Percentiles rank a stretch among this genome's conserved stretches.
Evolutionary conservation across 2,329 filamentous ascomycete species (phyloP).

Genomic region (Cladophialophora immunda): DNA sequence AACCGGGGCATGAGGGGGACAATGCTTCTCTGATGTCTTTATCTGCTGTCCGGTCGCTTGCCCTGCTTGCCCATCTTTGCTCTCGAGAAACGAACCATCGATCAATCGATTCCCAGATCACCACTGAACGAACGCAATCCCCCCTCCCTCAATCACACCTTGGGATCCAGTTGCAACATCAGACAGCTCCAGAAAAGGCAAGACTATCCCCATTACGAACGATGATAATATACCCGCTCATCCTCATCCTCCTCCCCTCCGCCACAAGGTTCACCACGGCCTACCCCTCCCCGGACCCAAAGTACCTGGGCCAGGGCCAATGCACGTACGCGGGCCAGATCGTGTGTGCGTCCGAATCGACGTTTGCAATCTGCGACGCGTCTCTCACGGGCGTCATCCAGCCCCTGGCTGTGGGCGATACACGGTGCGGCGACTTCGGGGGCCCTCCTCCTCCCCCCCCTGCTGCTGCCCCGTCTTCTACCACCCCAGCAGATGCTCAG

Average conservation of each 20-base stretch:
- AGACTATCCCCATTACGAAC: neutral
- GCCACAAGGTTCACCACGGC: neutral
- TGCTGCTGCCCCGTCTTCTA: neutral
- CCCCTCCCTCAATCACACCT: too few species aligned
- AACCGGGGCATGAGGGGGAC: neutral
- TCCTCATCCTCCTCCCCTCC: neutral
- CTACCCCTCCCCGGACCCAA: neutral
- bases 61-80: too few species aligned
- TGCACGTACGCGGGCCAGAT: constrained; percentile 8
- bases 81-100: too few species aligned
- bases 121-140: too few species aligned
- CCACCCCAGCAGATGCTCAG: neutral
- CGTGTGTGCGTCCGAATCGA: neutral
- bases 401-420: constrained; percentile 1
- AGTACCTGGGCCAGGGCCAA: neutral
- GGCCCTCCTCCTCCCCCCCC: neutral
- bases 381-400: constrained; percentile 1
- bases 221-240: neutral
- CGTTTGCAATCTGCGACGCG: constrained; percentile 13
- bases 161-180: too few species aligned
- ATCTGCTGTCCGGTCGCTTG: neutral
- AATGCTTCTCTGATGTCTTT: neutral
- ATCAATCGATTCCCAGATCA: too few species aligned
- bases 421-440: neutral
- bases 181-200: too few species aligned